phyloP scores from a whole-genome alignment of 306 rosid species.

The Argentina anserina region DNA sequence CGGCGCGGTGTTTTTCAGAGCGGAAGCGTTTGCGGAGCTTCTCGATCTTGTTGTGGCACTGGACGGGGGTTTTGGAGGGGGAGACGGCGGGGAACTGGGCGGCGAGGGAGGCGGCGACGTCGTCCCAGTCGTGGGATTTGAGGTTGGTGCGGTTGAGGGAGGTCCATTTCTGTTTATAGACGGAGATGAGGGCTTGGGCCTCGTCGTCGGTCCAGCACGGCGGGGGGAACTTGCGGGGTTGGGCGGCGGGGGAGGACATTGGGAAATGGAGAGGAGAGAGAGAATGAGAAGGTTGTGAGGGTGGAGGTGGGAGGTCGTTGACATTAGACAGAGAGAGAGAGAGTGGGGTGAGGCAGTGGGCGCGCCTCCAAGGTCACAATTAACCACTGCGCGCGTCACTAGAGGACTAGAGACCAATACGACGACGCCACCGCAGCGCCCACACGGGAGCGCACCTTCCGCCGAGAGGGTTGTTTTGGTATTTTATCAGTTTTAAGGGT shows the following conservation, averaged over 20 bases:
- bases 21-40: constrained; percentile 72
- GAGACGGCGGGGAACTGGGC: constrained; percentile 45
- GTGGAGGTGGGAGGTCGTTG: constrained; percentile 4
- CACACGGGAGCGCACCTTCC: background rate
- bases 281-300: constrained; percentile 23
- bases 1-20: constrained; percentile 59
- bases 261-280: background rate
- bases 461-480: background rate
- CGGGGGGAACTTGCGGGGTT: constrained; percentile 51
- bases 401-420: background rate
- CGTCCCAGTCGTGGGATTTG: constrained; percentile 70
- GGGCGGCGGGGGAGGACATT: constrained; percentile 23
- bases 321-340: background rate
- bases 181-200: constrained; percentile 53
- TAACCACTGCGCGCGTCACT: background rate
- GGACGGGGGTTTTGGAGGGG: constrained; percentile 65
- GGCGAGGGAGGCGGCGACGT: constrained; percentile 54
- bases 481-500: background rate
- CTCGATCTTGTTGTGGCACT: constrained; percentile 88
- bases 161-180: constrained; percentile 54
- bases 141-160: constrained; percentile 71
- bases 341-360: background rate
- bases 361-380: background rate
- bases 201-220: constrained; percentile 75
- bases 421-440: background rate